These are phyloP conservation scores for Vitis hybrid DNA, from an alignment of 177 flowering plant species.

Conservation along the genomic window DNA sequence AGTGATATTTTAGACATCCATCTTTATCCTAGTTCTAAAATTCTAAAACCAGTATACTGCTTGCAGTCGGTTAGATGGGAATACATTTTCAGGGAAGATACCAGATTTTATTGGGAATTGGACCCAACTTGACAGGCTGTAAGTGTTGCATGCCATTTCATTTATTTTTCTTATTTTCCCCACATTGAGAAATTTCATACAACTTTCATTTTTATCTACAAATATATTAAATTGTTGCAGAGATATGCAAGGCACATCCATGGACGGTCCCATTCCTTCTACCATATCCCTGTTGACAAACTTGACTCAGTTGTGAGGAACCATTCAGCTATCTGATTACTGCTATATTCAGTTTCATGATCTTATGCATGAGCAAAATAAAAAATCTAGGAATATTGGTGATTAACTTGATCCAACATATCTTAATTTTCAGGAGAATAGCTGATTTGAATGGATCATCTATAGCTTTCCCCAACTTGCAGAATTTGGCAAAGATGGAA, in stretches of 20 bases:
- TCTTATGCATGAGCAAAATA: not conserved
- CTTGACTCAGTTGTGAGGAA: conserved; percentile 57
- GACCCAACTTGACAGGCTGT: conserved; percentile 58
- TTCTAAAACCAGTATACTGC: conserved; percentile 9
- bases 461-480: conserved; percentile 59
- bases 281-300: conserved; percentile 51
- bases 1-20: conserved; percentile 23
- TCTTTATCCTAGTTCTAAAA: not conserved
- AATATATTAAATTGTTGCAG: conserved; percentile 33
- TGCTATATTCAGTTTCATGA: not conserved
- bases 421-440: conserved; percentile 64
- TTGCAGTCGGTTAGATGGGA: conserved; percentile 89
- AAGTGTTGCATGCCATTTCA: conserved; percentile 23
- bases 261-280: conserved; percentile 85
- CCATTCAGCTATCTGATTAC: not conserved
- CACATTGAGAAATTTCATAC: not conserved
- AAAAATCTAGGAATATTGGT: not conserved
- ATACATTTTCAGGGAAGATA: conserved; percentile 56
- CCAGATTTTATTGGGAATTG: conserved; percentile 84
- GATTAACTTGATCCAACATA: not conserved
- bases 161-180: not conserved
- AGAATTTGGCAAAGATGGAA: conserved; percentile 30
- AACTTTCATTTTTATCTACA: too few species aligned
- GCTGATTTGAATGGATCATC: conserved; percentile 61
- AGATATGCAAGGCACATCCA: conserved; percentile 73